phyloP scores from a whole-genome alignment of 2,329 filamentous ascomycete genomes.

The Neonectria neomacrospora region DNA sequence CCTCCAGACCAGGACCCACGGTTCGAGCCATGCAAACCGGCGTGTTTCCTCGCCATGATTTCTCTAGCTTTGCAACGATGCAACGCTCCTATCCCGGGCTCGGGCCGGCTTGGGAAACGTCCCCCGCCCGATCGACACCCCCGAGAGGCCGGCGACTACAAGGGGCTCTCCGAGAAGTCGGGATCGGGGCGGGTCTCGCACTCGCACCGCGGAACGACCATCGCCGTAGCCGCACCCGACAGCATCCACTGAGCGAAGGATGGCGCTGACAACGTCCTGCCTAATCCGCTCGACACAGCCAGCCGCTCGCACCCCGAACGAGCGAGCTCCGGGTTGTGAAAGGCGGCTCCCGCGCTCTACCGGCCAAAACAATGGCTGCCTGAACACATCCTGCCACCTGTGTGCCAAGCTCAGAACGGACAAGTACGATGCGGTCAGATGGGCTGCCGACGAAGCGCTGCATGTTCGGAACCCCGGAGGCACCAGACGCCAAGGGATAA shows the following conservation, averaged over 20 bases:
- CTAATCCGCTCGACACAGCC: background rate
- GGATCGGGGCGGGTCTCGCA: constrained; percentile 9
- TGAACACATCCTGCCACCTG: constrained; percentile 6
- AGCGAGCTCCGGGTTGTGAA: constrained; percentile 1
- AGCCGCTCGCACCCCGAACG: constrained; percentile 1
- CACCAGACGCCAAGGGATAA: background rate
- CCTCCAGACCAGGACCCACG: constrained; percentile 20
- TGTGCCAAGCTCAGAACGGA: constrained; percentile 20
- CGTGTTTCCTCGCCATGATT: background rate
- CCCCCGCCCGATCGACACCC: constrained; percentile 2
- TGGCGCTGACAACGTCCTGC: constrained; percentile 7
- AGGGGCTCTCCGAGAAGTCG: constrained; percentile 9
- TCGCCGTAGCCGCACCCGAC: background rate
- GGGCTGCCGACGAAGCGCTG: constrained; percentile 16
- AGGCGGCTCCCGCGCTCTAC: constrained; percentile 2
- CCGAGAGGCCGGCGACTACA: constrained; percentile 16
- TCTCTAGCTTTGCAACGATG: constrained; percentile 33
- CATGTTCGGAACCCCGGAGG: background rate
- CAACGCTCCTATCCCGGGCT: constrained; percentile 16
- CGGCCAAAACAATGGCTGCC: constrained; percentile 9
- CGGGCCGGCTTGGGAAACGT: constrained; percentile 12
- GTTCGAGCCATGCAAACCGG: constrained; percentile 25
- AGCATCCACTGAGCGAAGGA: background rate
- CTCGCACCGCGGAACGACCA: background rate
- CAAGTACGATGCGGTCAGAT: constrained; percentile 37